phyloP scores from a whole-genome alignment of 1,284 basidiomycete species.

The Rhizoctonia solani region DNA sequence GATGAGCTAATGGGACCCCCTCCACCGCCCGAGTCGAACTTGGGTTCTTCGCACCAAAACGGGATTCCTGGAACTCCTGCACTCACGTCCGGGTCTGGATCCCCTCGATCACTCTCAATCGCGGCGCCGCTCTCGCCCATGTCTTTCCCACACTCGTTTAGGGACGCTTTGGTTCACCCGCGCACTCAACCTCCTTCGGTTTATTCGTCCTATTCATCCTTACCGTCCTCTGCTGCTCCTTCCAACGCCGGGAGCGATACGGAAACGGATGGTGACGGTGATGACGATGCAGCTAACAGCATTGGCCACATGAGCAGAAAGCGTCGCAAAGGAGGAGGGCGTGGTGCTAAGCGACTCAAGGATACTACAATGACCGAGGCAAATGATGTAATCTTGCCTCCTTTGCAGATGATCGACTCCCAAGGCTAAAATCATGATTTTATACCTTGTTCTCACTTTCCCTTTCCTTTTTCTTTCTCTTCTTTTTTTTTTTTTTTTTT shows the following conservation, averaged over 20 bases:
- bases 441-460: background rate
- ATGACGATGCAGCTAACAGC: constrained; percentile 5
- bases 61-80: constrained; percentile 31
- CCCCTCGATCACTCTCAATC: constrained; percentile 29
- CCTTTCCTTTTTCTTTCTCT: background rate
- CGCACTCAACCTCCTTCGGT: constrained; percentile 17
- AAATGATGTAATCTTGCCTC: constrained; percentile 11
- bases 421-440: constrained; percentile 8
- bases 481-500: background rate
- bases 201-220: constrained; percentile 30
- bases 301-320: constrained; percentile 25
- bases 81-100: constrained; percentile 30
- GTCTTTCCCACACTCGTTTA: constrained; percentile 30
- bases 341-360: constrained; percentile 29
- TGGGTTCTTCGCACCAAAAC: constrained; percentile 1
- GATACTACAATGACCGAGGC: constrained; percentile 10
- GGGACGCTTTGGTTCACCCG: constrained; percentile 24
- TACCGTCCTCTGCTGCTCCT: constrained; percentile 19
- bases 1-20: constrained; percentile 24
- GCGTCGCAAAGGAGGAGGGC: constrained; percentile 32
- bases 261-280: constrained; percentile 25
- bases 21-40: background rate
- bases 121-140: constrained; percentile 30
- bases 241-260: constrained; percentile 32
- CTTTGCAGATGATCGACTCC: background rate